Percentiles rank a stretch among this genome's conserved stretches.
Evolutionary conservation across 768 basidiomycete genomes (phyloP).

Genomic region (Kwoniella sp.): DNA sequence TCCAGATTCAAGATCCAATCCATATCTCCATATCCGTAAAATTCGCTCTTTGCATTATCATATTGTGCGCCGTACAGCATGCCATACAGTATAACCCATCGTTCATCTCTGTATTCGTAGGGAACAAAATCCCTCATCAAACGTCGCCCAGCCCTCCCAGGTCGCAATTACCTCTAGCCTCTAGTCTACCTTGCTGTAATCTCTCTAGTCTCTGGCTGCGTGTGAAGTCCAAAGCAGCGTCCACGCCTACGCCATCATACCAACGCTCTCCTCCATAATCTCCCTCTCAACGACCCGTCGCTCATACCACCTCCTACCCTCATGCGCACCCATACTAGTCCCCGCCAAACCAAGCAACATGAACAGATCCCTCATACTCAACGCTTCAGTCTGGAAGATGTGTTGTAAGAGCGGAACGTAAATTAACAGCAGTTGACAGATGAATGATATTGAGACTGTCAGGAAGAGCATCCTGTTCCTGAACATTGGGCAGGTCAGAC

Average conservation of each 20-base stretch:
- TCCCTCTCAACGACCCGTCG: slow-evolving; percentile 58
- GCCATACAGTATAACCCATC: too few relatives aligned
- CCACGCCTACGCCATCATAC: slow-evolving; percentile 1
- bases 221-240: too few relatives aligned
- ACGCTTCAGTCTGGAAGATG: slow-evolving; percentile 89
- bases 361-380: slow-evolving; percentile 68
- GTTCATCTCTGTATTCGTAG: too few relatives aligned
- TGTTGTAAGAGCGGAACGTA: slow-evolving; percentile 89
- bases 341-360: slow-evolving; percentile 70
- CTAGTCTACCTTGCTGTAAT: too few relatives aligned
- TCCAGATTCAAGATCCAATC: too few relatives aligned
- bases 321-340: slow-evolving; percentile 71
- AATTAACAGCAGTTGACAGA: slow-evolving; percentile 80
- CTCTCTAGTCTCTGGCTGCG: too few relatives aligned
- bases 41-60: too few relatives aligned
- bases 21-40: too few relatives aligned
- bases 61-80: too few relatives aligned
- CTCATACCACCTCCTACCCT: slow-evolving; percentile 77
- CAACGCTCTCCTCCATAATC: slow-evolving; percentile 14
- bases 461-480: slow-evolving; percentile 81
- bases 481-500: slow-evolving; percentile 76
- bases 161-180: too few relatives aligned
- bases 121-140: too few relatives aligned
- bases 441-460: slow-evolving; percentile 81
- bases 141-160: too few relatives aligned